Evolutionary conservation across 305 asterid species (phyloP).

Genomic region (Plantago coronopus): DNA sequence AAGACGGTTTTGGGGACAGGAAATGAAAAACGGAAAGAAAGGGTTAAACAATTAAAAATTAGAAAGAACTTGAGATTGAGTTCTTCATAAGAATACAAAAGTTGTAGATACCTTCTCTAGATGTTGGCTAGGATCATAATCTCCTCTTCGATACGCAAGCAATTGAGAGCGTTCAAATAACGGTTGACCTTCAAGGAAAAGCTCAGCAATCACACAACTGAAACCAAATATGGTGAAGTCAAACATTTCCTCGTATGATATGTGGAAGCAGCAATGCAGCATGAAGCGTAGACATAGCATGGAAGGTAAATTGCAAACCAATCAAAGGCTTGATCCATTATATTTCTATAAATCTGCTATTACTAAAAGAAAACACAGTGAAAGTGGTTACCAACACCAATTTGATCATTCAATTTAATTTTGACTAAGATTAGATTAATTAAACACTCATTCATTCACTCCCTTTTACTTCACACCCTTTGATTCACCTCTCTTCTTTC

Average conservation of each 20-base stretch:
- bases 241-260: slow-evolving; percentile 18
- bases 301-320: slow-evolving; percentile 15
- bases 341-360: too few species aligned
- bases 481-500: too few species aligned
- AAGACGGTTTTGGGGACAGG: slow-evolving; percentile 16
- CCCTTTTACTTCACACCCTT: too few species aligned
- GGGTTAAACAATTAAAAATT: slow-evolving; percentile 5
- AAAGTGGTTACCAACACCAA: too few species aligned
- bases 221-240: slow-evolving; percentile 32
- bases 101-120: slow-evolving; percentile 66
- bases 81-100: background rate
- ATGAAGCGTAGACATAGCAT: slow-evolving; percentile 8
- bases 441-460: too few species aligned
- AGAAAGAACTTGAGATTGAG: too few species aligned
- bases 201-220: slow-evolving; percentile 99
- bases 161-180: slow-evolving; percentile 94
- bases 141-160: slow-evolving; percentile 98
- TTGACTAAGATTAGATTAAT: too few species aligned
- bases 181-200: slow-evolving; percentile 97
- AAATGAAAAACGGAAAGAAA: slow-evolving; percentile 12
- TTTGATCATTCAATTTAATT: too few species aligned
- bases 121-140: slow-evolving; percentile 94
- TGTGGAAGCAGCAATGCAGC: slow-evolving; percentile 1
- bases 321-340: too few species aligned
- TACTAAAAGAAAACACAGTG: too few species aligned